phyloP scores from a whole-genome alignment of 2,329 filamentous ascomycete genomes.

The Botrytis aclada region DNA sequence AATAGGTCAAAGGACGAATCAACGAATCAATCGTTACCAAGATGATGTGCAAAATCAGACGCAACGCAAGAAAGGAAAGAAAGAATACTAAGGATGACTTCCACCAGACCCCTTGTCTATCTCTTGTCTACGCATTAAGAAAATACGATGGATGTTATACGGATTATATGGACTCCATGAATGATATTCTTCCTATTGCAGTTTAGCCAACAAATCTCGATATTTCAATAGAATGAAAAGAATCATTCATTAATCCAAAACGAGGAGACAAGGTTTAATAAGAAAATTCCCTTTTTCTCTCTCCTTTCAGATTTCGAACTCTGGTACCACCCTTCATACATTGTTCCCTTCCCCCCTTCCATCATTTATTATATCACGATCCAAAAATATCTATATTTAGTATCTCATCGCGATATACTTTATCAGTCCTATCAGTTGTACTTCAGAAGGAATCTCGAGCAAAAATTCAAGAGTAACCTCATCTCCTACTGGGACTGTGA shows the following conservation, averaged over 20 bases:
- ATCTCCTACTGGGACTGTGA: neutral
- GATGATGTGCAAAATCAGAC: neutral
- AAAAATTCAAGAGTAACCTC: neutral
- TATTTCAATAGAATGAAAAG: neutral
- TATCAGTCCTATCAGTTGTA: constrained; percentile 18
- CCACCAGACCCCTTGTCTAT: neutral
- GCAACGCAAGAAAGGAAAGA: neutral
- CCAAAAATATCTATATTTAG: constrained; percentile 20
- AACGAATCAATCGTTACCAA: neutral
- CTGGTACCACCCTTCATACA: neutral
- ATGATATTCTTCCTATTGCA: constrained; percentile 1
- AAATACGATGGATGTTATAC: neutral
- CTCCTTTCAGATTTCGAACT: neutral
- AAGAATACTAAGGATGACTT: neutral
- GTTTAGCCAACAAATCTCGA: neutral
- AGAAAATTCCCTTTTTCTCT: neutral
- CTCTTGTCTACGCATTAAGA: neutral
- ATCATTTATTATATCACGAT: constrained; percentile 8
- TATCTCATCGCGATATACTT: constrained; percentile 9
- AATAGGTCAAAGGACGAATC: neutral
- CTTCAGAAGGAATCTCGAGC: neutral
- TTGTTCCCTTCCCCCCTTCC: neutral
- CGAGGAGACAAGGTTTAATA: neutral
- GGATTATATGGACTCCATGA: neutral
- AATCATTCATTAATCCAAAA: neutral